These are phyloP conservation scores for Melaleuca alternifolia DNA, from an alignment of 345 rosid species.

Conservation along the genomic window DNA sequence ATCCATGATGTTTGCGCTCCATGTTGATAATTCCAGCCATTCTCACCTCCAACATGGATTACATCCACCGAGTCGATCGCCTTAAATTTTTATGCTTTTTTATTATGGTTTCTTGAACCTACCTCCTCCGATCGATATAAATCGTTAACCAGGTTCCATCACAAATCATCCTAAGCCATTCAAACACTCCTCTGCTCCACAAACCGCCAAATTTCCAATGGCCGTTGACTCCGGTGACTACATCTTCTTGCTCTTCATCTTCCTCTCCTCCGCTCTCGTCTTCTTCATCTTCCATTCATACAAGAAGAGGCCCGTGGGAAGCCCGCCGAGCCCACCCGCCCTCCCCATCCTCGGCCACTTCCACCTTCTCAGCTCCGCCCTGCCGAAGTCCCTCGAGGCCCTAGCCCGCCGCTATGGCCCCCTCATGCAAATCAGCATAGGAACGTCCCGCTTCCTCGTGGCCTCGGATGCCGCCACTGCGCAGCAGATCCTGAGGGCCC, in stretches of 20 bases:
- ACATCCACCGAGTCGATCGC: neutral
- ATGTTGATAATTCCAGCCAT: neutral
- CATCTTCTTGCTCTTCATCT: neutral
- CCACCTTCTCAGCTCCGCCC: slow-evolving; percentile 27
- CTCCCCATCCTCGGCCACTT: slow-evolving; percentile 40
- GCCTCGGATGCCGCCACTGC: slow-evolving; percentile 41
- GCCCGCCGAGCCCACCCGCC: slow-evolving; percentile 31
- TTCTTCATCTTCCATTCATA: slow-evolving; percentile 1
- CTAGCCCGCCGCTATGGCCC: slow-evolving; percentile 50
- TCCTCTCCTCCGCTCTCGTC: neutral
- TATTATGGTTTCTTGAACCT: neutral
- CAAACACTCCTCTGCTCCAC: neutral
- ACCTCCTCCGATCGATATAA: neutral
- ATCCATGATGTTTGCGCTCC: neutral
- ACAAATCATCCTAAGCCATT: neutral
- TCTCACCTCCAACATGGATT: neutral
- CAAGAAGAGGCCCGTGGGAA: neutral
- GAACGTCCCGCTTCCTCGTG: slow-evolving; percentile 22
- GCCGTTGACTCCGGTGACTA: neutral
- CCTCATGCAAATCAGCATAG: slow-evolving; percentile 37
- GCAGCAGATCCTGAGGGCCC: slow-evolving; percentile 28
- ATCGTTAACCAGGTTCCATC: neutral
- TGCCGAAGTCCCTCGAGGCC: slow-evolving; percentile 40
- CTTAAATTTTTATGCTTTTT: neutral
- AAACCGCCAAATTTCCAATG: neutral